Evolutionary conservation across 2,329 filamentous ascomycete species (phyloP), one percentile per base, ranked within the genome.

Genomic region (Raffaelea deltoideospora): DNA sequence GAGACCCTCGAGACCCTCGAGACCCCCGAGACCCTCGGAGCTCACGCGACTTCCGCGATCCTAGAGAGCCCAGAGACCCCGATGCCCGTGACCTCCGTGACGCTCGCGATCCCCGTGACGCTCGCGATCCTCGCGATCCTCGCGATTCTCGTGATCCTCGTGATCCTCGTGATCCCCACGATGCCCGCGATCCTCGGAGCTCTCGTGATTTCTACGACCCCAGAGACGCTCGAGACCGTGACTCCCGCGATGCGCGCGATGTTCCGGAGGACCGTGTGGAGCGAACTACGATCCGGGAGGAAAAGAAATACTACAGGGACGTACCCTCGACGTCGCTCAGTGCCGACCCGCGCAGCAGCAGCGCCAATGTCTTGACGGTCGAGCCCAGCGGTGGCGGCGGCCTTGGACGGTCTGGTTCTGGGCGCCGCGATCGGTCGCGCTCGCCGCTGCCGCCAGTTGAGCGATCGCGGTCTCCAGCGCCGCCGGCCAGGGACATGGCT

Each of bases 401-500:
- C 33, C 18, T 49, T 55, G 36, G 55, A 55, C 27, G 52, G 50
- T 36, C 54, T 52, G 46, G 47, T 22, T n/a, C n/a, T n/a, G n/a
- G n/a, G n/a, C n/a, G n/a, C n/a, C n/a, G n/a, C n/a, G n/a, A n/a
- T n/a, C n/a, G n/a, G n/a, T n/a, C n/a, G n/a, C n/a, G n/a, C n/a
- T n/a, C n/a, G n/a, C n/a, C n/a, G 7, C 28, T 7, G 13, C 28
- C 52, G 51, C 35, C 54, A 52, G 46, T 47, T 22, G 50, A 50
- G 37, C 53, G 61, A 27, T 61, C 61, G 35, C 53, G 49, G 33
- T 70, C 67, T 4, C 64, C 67, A 0, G 55, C 58, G 43, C 68
- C 68, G 4, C 65, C 66, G 2, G 57, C 57, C 14, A 51, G 52
- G 19, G 64, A 62, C 43, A 68, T 69, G 67, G 69, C 67, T 2